Conservation (phyloP, 768 basidiomycete species). For the Amanita exitialis region DNA sequence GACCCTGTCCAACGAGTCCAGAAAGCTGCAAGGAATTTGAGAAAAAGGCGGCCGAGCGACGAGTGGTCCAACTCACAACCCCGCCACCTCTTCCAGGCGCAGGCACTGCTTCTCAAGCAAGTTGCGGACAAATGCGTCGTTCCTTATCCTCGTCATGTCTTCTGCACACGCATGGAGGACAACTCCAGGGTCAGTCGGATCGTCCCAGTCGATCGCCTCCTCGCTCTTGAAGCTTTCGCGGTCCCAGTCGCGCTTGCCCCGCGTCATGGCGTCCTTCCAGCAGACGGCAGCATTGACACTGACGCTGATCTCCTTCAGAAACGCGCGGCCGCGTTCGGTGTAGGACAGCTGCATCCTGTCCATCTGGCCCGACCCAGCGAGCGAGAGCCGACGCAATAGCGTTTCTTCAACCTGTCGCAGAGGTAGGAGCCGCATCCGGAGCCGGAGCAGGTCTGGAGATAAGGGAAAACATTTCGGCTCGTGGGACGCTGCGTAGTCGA, state of each 20-base stretch:
- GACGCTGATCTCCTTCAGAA: slow-evolving; percentile 38
- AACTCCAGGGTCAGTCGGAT: slow-evolving; percentile 45
- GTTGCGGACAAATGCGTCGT: slow-evolving; percentile 39
- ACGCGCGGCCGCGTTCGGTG: slow-evolving; percentile 16
- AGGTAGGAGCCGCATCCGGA: slow-evolving; percentile 51
- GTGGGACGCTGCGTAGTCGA: slow-evolving; percentile 24
- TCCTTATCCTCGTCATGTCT: slow-evolving; percentile 61
- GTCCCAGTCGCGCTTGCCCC: slow-evolving; percentile 17
- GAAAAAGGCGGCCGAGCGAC: slow-evolving; percentile 1
- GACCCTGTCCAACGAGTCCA: slow-evolving; percentile 56
- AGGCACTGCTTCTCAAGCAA: slow-evolving; percentile 45
- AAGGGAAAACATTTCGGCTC: slow-evolving; percentile 21
- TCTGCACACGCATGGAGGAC: slow-evolving; percentile 48
- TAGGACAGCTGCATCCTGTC: slow-evolving; percentile 18
- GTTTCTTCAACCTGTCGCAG: slow-evolving; percentile 53
- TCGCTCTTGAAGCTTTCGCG: slow-evolving; percentile 19
- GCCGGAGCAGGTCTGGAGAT: slow-evolving; percentile 34
- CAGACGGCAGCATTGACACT: slow-evolving; percentile 39
- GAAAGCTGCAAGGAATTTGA: slow-evolving; percentile 37
- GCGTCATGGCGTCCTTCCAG: slow-evolving; percentile 42
- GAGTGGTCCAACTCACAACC: slow-evolving; percentile 43
- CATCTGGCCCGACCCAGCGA: slow-evolving; percentile 25
- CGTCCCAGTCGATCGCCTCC: slow-evolving; percentile 29
- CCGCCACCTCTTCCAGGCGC: slow-evolving; percentile 56
- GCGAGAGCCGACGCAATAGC: slow-evolving; percentile 47